phyloP scores from a whole-genome alignment of 1,139 yeast genomes.

The Lodderomyces beijingensis region DNA sequence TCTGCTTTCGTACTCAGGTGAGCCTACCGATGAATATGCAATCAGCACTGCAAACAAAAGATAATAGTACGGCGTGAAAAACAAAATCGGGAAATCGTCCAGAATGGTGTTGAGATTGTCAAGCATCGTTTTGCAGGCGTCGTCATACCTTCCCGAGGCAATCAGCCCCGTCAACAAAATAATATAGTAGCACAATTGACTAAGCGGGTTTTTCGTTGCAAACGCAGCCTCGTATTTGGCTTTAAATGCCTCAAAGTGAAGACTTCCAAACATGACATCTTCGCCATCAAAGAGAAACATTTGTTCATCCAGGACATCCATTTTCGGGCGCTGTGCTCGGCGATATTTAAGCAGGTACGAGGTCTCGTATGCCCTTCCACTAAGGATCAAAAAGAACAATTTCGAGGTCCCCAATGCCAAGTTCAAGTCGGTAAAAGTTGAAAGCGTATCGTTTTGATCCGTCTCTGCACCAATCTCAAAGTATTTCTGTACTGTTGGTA shows the following conservation, averaged over 20 bases:
- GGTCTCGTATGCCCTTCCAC: conserved; percentile 9
- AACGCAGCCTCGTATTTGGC: conserved; percentile 5
- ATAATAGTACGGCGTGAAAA: conserved; percentile 23
- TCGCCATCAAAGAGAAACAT: conserved; percentile 11
- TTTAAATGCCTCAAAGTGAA: conserved; percentile 15
- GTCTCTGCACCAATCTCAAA: conserved; percentile 18
- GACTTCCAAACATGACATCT: conserved; percentile 16
- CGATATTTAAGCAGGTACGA: conserved; percentile 5
- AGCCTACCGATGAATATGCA: conserved; percentile 6
- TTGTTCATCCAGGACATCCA: conserved; percentile 1
- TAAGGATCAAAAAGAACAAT: conserved; percentile 15
- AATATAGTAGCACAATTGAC: conserved; percentile 12
- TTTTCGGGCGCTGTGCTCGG: conserved; percentile 1
- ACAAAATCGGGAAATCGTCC: conserved; percentile 20
- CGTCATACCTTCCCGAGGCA: conserved; percentile 17
- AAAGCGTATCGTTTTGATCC: conserved; percentile 9
- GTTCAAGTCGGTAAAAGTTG: conserved; percentile 13
- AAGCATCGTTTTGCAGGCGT: conserved; percentile 19
- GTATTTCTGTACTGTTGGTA: conserved; percentile 31
- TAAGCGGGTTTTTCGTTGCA: conserved; percentile 3
- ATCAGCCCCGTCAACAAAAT: conserved; percentile 6
- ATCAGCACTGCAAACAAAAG: conserved; percentile 17
- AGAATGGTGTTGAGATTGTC: conserved; percentile 15
- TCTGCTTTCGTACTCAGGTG: conserved; percentile 6
- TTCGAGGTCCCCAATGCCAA: conserved; percentile 14